These are phyloP conservation scores for Hamamelis virginiana DNA, from an alignment of 164 flowering plant species.

Conservation along the genomic window DNA sequence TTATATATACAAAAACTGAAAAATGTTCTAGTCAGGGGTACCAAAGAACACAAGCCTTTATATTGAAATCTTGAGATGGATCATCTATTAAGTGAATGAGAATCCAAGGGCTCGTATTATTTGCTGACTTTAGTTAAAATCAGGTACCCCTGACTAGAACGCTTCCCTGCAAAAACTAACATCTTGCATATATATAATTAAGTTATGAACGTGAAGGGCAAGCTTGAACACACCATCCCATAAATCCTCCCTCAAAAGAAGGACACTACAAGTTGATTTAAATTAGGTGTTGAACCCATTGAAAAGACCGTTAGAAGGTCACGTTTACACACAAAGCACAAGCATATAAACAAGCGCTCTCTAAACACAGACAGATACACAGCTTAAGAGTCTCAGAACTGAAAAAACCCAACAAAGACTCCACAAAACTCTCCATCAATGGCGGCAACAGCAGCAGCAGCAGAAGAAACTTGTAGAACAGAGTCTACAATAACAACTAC, in stretches of 20 bases:
- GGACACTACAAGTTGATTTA: not conserved
- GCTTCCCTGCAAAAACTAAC: no score
- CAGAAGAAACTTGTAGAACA: not conserved
- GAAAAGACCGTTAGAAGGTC: not conserved
- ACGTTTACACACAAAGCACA: not conserved
- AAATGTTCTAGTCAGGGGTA: no score
- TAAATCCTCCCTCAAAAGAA: conserved; percentile 21
- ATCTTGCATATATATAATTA: no score
- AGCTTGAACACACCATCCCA: conserved; percentile 12
- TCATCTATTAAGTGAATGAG: no score
- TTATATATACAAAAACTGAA: no score
- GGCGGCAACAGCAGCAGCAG: conserved; percentile 21
- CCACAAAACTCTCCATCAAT: not conserved
- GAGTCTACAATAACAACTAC: not conserved
- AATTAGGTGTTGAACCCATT: not conserved
- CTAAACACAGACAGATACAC: not conserved
- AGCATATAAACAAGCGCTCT: not conserved
- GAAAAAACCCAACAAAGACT: not conserved
- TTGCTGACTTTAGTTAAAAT: no score
- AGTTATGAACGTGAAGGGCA: not conserved
- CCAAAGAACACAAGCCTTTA: no score
- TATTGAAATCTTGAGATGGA: no score
- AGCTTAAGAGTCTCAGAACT: not conserved
- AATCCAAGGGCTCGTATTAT: no score
- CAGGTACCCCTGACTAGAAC: no score